Base-by-base conservation (phyloP, 306 rosid species). In the Gastrolobium bilobum region DNA sequence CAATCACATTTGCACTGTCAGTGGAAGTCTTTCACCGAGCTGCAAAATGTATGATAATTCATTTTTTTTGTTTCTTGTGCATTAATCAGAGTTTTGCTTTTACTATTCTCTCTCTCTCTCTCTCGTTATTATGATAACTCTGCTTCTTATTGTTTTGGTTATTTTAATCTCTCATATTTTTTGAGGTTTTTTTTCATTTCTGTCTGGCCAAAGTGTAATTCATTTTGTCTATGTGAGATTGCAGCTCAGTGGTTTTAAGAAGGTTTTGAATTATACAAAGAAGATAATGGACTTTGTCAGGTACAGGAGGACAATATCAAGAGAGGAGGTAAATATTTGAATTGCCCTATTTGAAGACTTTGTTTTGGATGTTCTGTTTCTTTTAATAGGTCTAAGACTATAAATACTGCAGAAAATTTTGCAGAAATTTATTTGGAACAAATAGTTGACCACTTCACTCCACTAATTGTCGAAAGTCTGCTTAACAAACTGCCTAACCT, bases 211-310 rank as follows among this genome's bases (percentile, higher is more conserved):
- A 78, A 84, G 61, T 75, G 72, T 68, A 66, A 40, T 82, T 74
- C 37, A 52, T 88, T 76, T 42, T 79, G 37, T 84, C 9, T 82
- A 6, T 75, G 52, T 78, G 85, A 38, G 64, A 81, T 83, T 86
- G 89, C 98, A 96, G 99, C 98, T 96, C 77, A 93, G 97, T 64
- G 99, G 99, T 78, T 96, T 91, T 73, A 96, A 96, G 90, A 96
- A 96, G 84, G 99, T 96, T 78, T 51, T 96, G 84, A 96, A 96
- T 82, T 93, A 96, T 84, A 90, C 91, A 7, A 96, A 96, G 85
- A 96, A 91, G 77, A 90, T 96, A 88, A 86, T 38, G 71, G 99
- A 93, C 76, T 98, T 93, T 86, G 87, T 92, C 68, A 88, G 87
- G 85, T 87, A 88, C 85, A 85, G 98, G 89, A 93, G 10, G 85